Evolutionary conservation across 495 filamentous ascomycete genomes (phyloP), one percentile per base, ranked within the genome.

Genomic region (Sporormia fimetaria): DNA sequence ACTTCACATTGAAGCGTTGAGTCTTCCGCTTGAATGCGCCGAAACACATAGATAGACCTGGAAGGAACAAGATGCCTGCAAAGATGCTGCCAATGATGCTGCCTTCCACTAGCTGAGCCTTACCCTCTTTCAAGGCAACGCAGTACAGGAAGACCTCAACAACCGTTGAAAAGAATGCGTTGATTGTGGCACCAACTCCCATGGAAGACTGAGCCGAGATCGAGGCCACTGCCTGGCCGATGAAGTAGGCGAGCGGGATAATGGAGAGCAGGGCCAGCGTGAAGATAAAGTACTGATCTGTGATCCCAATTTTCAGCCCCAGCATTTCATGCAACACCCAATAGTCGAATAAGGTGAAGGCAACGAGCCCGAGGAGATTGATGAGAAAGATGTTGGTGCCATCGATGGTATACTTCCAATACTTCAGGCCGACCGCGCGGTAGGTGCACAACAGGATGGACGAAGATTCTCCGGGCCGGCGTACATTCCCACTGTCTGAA

Each of bases 201-300:
- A 99, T 99, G n/a, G 86, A 92, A 12, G 86, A 94, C 57, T 99
- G 90, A 6, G 90, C 90, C 11, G 90, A 96, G 51, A 99, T 96
- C 23, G 90, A 96, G n/a, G 90, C 90, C 28, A 99, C 90, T 36
- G 90, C 90, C 62, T 99, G 90, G 6, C 90, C 90, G 60, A 99
- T 99, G 66, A 96, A 99, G 62, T 99, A 96, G 21, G 90, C 90
- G n/a, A 99, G 62, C 15, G 90, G 90, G 32, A 96, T 94, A 58
- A 96, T 87, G 29, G 88, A 95, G 45, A 87, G 71, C 9, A 99
- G 67, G 15, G 83, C 81, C 2, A 85, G 68, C 3, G 76, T 71
- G 62, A 99, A 99, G 26, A 99, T 69, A 37, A 94, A 75, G 14
- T 80, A 86, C 3, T 84, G 77, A 31, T 77, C 70, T 2, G 87